Conservation (phyloP, 1,284 basidiomycete species). For the Cryptococcus hybrid region DNA sequence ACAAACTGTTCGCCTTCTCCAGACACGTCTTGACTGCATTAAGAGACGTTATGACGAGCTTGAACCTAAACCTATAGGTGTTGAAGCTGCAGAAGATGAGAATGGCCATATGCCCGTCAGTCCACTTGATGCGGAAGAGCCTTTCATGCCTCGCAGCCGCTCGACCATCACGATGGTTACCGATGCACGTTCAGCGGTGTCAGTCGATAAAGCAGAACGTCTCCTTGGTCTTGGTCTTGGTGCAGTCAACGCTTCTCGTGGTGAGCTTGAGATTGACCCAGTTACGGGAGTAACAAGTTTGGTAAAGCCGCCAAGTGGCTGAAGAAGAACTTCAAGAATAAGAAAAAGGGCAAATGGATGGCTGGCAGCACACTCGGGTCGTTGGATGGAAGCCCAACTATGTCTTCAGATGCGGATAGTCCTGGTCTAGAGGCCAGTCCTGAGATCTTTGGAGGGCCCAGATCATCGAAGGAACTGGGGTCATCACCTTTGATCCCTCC, state of each 20-base stretch:
- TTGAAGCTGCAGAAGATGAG: slow-evolving; percentile 18
- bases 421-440: slow-evolving; percentile 1
- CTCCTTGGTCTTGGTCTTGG: slow-evolving; percentile 38
- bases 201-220: slow-evolving; percentile 36
- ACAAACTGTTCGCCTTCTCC: slow-evolving; percentile 51
- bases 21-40: slow-evolving; percentile 52
- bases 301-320: slow-evolving; percentile 47
- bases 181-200: slow-evolving; percentile 23
- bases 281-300: slow-evolving; percentile 15
- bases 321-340: slow-evolving; percentile 42
- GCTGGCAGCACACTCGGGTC: not conserved
- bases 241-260: slow-evolving; percentile 6
- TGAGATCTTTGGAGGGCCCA: not conserved
- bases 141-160: slow-evolving; percentile 31
- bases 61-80: slow-evolving; percentile 35
- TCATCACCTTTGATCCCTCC: not conserved
- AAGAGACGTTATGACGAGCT: slow-evolving; percentile 53
- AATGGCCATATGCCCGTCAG: slow-evolving; percentile 21
- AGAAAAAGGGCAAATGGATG: slow-evolving; percentile 29
- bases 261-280: slow-evolving; percentile 4
- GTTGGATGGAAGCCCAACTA: not conserved
- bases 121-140: slow-evolving; percentile 6
- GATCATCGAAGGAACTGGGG: not conserved
- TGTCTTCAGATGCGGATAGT: slow-evolving; percentile 1
- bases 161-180: slow-evolving; percentile 52